Conservation (phyloP, 106 monocot species). For the Platanthera guangdongensis region DNA sequence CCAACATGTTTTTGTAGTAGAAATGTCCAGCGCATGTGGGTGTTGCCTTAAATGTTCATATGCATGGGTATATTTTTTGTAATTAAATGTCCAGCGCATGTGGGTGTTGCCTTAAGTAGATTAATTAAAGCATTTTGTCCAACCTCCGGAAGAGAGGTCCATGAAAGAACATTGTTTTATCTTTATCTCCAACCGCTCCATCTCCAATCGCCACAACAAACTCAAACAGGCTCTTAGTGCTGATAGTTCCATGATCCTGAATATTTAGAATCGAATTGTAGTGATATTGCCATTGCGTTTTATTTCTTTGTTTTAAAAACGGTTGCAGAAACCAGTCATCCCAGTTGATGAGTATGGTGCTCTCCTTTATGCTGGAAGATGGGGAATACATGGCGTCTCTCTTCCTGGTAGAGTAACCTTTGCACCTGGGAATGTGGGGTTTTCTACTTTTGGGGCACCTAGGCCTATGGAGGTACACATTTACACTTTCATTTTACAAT, state of each 20-base stretch:
- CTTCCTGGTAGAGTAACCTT: slow-evolving; percentile 77
- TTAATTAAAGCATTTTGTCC: no score
- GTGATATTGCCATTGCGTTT: background rate
- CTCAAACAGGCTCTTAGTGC: no score
- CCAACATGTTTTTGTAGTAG: no score
- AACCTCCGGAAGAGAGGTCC: no score
- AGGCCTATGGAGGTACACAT: slow-evolving; percentile 60
- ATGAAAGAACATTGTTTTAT: background rate
- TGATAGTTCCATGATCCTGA: no score
- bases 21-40: no score
- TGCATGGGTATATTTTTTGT: no score
- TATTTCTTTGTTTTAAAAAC: slow-evolving; percentile 2
- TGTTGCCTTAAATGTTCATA: no score
- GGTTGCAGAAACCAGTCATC: slow-evolving; percentile 50
- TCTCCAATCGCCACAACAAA: no score
- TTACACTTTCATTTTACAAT: background rate
- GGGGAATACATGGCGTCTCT: slow-evolving; percentile 80
- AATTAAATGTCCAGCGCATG: no score
- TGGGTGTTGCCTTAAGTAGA: no score
- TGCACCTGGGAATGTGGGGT: slow-evolving; percentile 82
- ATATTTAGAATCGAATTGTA: background rate
- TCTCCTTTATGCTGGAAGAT: slow-evolving; percentile 80
- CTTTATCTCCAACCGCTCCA: background rate
- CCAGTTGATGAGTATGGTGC: slow-evolving; percentile 80
- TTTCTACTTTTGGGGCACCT: slow-evolving; percentile 72